Base-by-base conservation (phyloP, 176 grass and related monocot genomes). In the Elymus sibiricus region DNA sequence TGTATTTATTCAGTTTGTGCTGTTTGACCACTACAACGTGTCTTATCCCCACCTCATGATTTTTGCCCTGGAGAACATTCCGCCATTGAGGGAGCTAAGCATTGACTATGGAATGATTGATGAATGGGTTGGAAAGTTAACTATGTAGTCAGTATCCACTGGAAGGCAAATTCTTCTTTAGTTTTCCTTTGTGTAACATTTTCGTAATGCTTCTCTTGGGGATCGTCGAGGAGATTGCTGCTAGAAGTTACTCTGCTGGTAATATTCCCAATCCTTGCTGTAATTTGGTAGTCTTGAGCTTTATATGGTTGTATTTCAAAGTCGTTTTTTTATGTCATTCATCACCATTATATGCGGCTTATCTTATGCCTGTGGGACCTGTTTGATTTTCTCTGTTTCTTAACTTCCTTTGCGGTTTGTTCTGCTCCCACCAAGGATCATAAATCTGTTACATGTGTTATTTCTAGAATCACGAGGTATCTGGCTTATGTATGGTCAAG, bases 51-150 rank as follows among this genome's bases (percentile, higher is more conserved):
- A 99, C 82, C 82, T 96, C 80, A 99, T 99, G 97, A 87, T 99
- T 76, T 99, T 90, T 64, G 94, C 97, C 10, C 92, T 94, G 90
- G 94, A 99, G 89, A 99, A 99, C 71, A 96, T 99, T 79, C 97
- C 97, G 2, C 97, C 97, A 5, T 84, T 99, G 86, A 99, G 97
- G 76, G 97, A 99, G 87, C 88, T 99, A 74, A 99, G 97, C 87
- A 92, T 99, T 82, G 97, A 99, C 86, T 99, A 99, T 83, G 97
- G 97, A 65, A 89, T 96, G 64, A 35, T 89, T 75, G 97, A 99
- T 79, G 97, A 96, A 84, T 90, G 87, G 83, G 85, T 93, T 19
- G 94, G 87, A 14, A 90, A 90, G 83, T 89, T 99, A 92, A 96
- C 90, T 37, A 93, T 92, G 86, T 91, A 91, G 86, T 74, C 62